Base-by-base conservation (phyloP, 208 protist species). In the Crithidia sp. region DNA sequence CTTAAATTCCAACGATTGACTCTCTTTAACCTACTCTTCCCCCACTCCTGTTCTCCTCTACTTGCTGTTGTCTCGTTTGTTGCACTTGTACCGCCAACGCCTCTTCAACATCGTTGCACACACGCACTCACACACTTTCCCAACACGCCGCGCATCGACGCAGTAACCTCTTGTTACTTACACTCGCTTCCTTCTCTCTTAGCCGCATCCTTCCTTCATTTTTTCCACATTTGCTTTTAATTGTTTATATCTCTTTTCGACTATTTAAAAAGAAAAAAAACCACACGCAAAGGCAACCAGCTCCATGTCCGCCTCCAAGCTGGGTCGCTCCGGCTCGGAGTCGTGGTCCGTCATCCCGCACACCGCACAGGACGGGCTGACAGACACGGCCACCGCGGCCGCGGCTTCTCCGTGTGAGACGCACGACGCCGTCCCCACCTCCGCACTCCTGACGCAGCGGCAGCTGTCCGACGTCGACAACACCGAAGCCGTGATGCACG, bases 301-400 rank as follows among this genome's bases (percentile, higher is more conserved):
- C 28, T 28, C 17, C 14, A 77, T 77, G 72, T 60, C 64, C 13
- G 19, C 41, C 6, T 28, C 65, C n/a, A 55, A 60, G n/a, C 39
- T 60, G 57, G 39, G 36, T 43, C 72, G 14, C 39, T 56, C 57
- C 9, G 43, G 10, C 10, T 71, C 64, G 5, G 59, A 68, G 49
- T 77, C 65, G 58, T 77, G 72, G 65, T 53, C 72, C 19, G 52
- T 43, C 40, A 54, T 71, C 39, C 37, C 72, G 41, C 16, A 13
- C 50, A 40, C 64, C 4, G 14, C 10, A 16, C 49, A 43, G 12
- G 56, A 49, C 3, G 50, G 57, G 39, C 3, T 47, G 40, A 71
- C 58, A 10, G 58, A 71, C 10, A 56, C 41, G 36, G 14, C 17
- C 50, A 55, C n/a, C 40, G 45, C 54, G 14, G 43, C 47, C 5